Conservation (phyloP, 148 eudicot species). For the Drosera capensis region DNA sequence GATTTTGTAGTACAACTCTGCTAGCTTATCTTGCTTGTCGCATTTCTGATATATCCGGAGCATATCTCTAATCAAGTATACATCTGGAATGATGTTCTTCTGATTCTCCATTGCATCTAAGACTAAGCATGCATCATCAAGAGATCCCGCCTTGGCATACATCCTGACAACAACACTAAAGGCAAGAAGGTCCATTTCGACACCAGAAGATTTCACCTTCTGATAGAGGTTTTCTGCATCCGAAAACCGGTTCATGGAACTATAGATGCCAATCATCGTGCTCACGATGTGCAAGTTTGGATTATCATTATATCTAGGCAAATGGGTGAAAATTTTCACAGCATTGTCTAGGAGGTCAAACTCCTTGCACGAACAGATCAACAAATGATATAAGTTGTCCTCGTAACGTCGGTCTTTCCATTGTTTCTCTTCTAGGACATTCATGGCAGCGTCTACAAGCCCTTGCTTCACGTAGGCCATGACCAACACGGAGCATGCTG, state of each 20-base stretch:
- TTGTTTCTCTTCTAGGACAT: constrained; percentile 37
- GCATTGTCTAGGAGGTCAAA: constrained; percentile 54
- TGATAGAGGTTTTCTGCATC: constrained; percentile 60
- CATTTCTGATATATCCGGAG: constrained; percentile 70
- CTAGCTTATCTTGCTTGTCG: constrained; percentile 41
- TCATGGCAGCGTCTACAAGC: constrained; percentile 43
- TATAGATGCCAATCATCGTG: constrained; percentile 83
- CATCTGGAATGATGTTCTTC: constrained; percentile 54
- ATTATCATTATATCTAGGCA: constrained; percentile 42
- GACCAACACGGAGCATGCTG: constrained; percentile 75
- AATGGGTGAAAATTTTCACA: constrained; percentile 40
- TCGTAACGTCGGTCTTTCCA: constrained; percentile 71
- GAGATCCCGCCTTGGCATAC: constrained; percentile 64
- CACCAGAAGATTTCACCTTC: constrained; percentile 34
- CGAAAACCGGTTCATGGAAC: constrained; percentile 40
- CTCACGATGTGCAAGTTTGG: constrained; percentile 67
- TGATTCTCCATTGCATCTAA: constrained; percentile 54
- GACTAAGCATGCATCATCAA: constrained; percentile 48
- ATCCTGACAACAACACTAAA: constrained; percentile 62
- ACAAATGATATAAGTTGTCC: constrained; percentile 76
- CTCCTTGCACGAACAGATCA: constrained; percentile 88
- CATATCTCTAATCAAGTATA: constrained; percentile 72
- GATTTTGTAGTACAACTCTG: constrained; percentile 53
- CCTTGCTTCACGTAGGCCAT: constrained; percentile 79
- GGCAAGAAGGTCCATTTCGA: constrained; percentile 61